A percentile compares a stretch with the other conserved stretches of the same genome.
Conservation (phyloP, 2,329 filamentous ascomycete species). For the Botrytis hyacinthi region DNA sequence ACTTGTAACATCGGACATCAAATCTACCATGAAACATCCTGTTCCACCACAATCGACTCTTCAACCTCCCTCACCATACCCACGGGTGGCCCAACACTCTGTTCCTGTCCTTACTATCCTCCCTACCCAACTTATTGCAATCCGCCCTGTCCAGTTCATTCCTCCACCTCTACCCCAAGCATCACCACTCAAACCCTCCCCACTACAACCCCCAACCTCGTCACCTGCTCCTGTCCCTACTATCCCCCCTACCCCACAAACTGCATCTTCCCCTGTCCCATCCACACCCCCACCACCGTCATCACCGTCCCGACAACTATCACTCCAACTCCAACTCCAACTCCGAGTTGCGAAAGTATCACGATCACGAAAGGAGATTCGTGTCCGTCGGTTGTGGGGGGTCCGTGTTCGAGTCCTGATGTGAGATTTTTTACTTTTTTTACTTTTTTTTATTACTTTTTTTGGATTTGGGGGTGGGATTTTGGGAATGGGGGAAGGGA, state of each 20-base stretch:
- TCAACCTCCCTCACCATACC: too few species aligned
- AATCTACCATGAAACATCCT: constrained; percentile 8
- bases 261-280: constrained; percentile 5
- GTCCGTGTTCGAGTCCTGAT: background rate
- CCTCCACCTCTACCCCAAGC: too few species aligned
- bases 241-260: constrained; percentile 10
- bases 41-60: background rate
- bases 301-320: background rate
- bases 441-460: background rate
- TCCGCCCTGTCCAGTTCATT: too few species aligned
- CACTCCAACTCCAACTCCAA: too few species aligned
- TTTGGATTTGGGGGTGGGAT: too few species aligned
- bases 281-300: background rate
- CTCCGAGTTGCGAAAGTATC: background rate
- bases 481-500: too few species aligned
- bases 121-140: too few species aligned
- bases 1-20: constrained; percentile 23
- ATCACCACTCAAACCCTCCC: background rate
- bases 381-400: background rate
- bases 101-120: too few species aligned
- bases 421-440: background rate
- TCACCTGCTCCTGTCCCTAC: constrained; percentile 13
- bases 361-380: background rate
- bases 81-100: too few species aligned
- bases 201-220: background rate